Conservation (phyloP, 2,329 filamentous ascomycete genomes). For the Ceratocystis alfenasii region DNA sequence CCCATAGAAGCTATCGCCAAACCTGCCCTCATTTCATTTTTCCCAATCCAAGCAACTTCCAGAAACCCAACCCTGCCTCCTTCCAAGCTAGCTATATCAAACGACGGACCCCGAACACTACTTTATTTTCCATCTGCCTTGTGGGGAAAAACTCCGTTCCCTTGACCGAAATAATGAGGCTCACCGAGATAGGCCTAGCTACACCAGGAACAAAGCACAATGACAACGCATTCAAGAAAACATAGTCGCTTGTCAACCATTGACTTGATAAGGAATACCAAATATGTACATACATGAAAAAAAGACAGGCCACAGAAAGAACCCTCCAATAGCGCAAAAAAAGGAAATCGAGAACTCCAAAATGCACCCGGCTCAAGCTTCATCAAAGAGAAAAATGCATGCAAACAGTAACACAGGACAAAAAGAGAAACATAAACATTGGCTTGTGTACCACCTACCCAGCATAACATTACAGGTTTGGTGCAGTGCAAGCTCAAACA, state of each 20-base stretch:
- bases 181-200: not conserved
- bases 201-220: no score
- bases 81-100: not conserved
- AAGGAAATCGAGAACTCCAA: conserved; percentile 6
- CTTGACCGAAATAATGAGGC: not conserved
- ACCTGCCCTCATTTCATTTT: not conserved
- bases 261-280: not conserved
- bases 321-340: not conserved
- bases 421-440: conserved; percentile 5
- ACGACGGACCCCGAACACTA: no score
- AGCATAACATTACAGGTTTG: not conserved
- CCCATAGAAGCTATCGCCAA: not conserved
- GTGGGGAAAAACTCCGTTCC: not conserved
- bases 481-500: not conserved
- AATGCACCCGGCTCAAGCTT: not conserved
- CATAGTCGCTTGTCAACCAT: not conserved
- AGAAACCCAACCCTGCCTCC: not conserved
- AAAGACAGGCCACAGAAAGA: not conserved
- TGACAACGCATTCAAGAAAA: no score
- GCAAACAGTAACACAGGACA: not conserved
- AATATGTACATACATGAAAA: not conserved
- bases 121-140: no score
- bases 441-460: not conserved
- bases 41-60: not conserved
- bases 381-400: conserved; percentile 6